Percentiles rank a stretch among this genome's conserved stretches.
These are phyloP conservation scores for Cephalotrichum gorgonifer DNA, from an alignment of 2,329 filamentous ascomycete genomes.

Conservation along the genomic window DNA sequence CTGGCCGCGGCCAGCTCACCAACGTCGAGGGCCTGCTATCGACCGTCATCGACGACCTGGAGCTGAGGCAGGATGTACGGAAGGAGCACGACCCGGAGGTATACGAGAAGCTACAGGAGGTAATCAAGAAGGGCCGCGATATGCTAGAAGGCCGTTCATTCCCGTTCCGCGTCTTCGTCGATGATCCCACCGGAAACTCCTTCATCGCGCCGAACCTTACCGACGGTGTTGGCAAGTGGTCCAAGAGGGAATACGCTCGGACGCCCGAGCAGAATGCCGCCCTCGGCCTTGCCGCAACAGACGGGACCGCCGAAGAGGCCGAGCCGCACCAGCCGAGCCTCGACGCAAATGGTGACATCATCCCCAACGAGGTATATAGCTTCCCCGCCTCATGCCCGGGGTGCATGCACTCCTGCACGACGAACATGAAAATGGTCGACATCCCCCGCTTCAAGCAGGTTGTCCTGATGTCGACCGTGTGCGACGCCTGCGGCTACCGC, in stretches of 20 bases:
- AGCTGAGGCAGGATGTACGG: slow-evolving; percentile 70
- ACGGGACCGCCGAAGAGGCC: slow-evolving; percentile 40
- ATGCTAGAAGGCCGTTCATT: slow-evolving; percentile 72
- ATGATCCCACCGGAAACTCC: slow-evolving; percentile 91
- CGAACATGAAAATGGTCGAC: slow-evolving; percentile 98
- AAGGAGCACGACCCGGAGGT: slow-evolving; percentile 71
- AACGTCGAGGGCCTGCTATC: slow-evolving; percentile 84
- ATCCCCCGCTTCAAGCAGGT: slow-evolving; percentile 98
- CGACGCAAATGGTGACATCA: slow-evolving; percentile 61
- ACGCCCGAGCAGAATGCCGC: slow-evolving; percentile 78
- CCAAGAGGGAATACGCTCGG: slow-evolving; percentile 72
- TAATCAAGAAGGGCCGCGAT: slow-evolving; percentile 62
- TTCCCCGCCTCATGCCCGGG: slow-evolving; percentile 89
- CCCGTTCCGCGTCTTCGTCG: slow-evolving; percentile 79
- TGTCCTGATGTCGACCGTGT: slow-evolving; percentile 88
- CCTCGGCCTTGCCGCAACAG: slow-evolving; percentile 63
- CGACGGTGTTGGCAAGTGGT: slow-evolving; percentile 77
- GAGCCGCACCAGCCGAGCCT: slow-evolving; percentile 34
- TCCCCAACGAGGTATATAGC: slow-evolving; percentile 83
- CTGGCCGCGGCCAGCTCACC: slow-evolving; percentile 81
- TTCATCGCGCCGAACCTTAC: slow-evolving; percentile 85
- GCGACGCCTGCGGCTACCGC: slow-evolving; percentile 84
- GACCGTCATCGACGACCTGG: slow-evolving; percentile 70
- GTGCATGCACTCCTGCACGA: slow-evolving; percentile 75
- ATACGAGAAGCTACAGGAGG: slow-evolving; percentile 63